Conservation (phyloP, 306 rosid genomes). For the Inga laurina region DNA sequence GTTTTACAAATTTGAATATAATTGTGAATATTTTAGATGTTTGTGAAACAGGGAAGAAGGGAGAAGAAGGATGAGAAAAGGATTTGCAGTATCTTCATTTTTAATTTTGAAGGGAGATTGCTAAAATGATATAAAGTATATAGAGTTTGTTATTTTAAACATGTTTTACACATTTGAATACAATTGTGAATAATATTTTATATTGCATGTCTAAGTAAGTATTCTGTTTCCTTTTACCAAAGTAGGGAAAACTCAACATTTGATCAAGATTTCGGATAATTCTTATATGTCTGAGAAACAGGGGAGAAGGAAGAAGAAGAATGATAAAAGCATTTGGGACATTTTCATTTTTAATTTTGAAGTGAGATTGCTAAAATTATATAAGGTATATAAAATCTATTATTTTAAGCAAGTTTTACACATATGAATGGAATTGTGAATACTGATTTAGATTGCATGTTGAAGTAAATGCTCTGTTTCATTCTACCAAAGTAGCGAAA, state of each 20-base stretch:
- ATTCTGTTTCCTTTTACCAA: neutral
- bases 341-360: neutral
- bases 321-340: neutral
- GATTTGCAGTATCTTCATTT: neutral
- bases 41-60: constrained; percentile 11
- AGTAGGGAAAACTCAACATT: neutral
- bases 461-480: neutral
- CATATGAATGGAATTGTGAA: neutral
- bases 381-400: neutral
- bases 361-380: neutral
- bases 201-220: neutral
- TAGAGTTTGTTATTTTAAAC: neutral
- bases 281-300: neutral
- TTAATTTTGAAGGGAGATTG: neutral
- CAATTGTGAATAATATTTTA: neutral
- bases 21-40: neutral
- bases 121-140: neutral
- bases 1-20: neutral
- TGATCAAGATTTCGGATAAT: neutral
- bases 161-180: neutral
- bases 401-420: neutral
- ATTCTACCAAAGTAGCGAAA: neutral
- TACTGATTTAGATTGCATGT: neutral
- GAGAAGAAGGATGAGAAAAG: neutral
- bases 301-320: neutral